phyloP scores from a whole-genome alignment of 768 basidiomycete genomes.

The Leucocoprinus birnbaumii region DNA sequence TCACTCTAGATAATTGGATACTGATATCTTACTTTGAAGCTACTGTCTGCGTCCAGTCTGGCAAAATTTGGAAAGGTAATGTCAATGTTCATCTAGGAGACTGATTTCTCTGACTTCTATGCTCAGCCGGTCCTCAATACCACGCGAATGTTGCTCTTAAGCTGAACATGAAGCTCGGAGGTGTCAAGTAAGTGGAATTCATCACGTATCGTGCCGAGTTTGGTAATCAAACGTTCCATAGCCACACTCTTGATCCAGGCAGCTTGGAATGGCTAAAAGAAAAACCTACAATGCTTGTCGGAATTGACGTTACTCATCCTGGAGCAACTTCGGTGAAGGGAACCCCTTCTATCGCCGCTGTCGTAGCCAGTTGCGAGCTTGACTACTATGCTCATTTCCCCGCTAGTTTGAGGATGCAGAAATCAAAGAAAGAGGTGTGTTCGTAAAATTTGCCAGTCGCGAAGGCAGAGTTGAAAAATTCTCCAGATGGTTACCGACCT shows the following conservation, averaged over 20 bases:
- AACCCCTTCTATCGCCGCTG: slow-evolving; percentile 80
- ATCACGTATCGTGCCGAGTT: slow-evolving; percentile 4
- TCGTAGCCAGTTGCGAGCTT: slow-evolving; percentile 78
- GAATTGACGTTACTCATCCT: slow-evolving; percentile 82
- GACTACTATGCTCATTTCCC: slow-evolving; percentile 65
- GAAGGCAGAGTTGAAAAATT: background rate
- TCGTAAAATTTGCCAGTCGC: background rate
- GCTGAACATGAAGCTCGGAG: slow-evolving; percentile 81
- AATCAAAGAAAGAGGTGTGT: slow-evolving; percentile 71
- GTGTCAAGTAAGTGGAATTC: slow-evolving; percentile 73
- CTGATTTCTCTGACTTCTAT: slow-evolving; percentile 16
- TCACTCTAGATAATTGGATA: background rate
- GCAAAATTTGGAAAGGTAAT: slow-evolving; percentile 57
- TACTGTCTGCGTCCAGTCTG: slow-evolving; percentile 72
- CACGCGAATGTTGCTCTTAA: slow-evolving; percentile 83
- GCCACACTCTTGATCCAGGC: slow-evolving; percentile 43
- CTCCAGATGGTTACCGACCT: slow-evolving; percentile 74
- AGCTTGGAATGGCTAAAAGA: slow-evolving; percentile 60
- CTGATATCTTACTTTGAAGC: slow-evolving; percentile 27
- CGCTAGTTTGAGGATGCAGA: slow-evolving; percentile 70
- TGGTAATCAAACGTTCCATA: slow-evolving; percentile 15
- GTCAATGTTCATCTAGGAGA: slow-evolving; percentile 23
- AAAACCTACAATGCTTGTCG: slow-evolving; percentile 75
- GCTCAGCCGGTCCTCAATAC: slow-evolving; percentile 57
- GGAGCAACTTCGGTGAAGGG: slow-evolving; percentile 74